A percentile compares a stretch with the other conserved stretches of the same genome.
phyloP scores from a whole-genome alignment of 306 rosid species.

The Cucumis hystrix region DNA sequence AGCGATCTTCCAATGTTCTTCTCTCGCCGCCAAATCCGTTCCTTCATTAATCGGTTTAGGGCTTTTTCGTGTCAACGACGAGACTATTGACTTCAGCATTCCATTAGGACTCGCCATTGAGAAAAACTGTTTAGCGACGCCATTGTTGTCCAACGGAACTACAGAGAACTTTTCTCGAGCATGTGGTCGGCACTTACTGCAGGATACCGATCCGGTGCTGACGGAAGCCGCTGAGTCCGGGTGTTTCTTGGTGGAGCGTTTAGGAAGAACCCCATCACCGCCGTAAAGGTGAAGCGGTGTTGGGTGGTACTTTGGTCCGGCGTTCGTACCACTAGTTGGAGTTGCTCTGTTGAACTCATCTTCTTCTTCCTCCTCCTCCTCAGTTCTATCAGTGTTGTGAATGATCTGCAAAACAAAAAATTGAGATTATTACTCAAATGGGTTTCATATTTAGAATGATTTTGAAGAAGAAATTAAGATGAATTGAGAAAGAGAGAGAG shows the following conservation, averaged over 20 bases:
- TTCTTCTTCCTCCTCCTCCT: conserved; percentile 31
- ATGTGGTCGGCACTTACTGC: conserved; percentile 84
- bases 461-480: not conserved
- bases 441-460: not conserved
- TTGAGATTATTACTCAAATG: not conserved
- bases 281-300: conserved; percentile 32
- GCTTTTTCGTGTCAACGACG: conserved; percentile 56
- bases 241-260: conserved; percentile 26
- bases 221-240: conserved; percentile 28
- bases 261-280: conserved; percentile 5
- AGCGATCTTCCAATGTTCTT: conserved; percentile 81
- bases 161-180: conserved; percentile 75
- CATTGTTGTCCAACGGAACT: conserved; percentile 51
- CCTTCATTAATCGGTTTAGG: conserved; percentile 29
- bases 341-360: conserved; percentile 28
- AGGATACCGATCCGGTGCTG: conserved; percentile 29
- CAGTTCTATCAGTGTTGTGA: conserved; percentile 29
- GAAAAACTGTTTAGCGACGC: conserved; percentile 26
- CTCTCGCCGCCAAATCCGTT: conserved; percentile 24
- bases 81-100: conserved; percentile 54
- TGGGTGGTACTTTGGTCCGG: conserved; percentile 23
- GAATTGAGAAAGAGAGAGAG: not conserved
- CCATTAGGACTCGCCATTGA: conserved; percentile 58
- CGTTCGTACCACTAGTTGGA: conserved; percentile 15
- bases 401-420: conserved; percentile 35